phyloP scores from a whole-genome alignment of 2,329 filamentous ascomycete species.

The Cercospora citrullina region DNA sequence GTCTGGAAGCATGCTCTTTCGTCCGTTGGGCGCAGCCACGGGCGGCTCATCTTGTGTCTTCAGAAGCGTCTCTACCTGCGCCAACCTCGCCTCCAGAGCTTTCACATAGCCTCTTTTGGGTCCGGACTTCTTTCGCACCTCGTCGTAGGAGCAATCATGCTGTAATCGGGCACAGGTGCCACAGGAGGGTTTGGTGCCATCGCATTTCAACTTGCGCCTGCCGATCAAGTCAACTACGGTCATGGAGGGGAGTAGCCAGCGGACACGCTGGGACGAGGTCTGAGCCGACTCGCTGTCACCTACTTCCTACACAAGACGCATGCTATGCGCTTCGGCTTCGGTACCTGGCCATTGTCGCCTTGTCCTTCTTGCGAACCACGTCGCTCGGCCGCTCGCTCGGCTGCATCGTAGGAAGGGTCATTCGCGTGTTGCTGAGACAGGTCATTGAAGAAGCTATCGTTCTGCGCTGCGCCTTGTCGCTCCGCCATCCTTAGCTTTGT shows the following conservation, averaged over 20 bases:
- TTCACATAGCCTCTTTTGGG: constrained; percentile 95
- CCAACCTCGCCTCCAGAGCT: constrained; percentile 81
- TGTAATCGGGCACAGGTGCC: constrained; percentile 84
- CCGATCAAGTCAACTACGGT: neutral
- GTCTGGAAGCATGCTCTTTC: constrained; percentile 23
- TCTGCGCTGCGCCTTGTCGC: constrained; percentile 28
- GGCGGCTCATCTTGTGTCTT: constrained; percentile 62
- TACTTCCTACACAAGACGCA: constrained; percentile 78
- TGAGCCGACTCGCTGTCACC: neutral
- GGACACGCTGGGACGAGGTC: neutral
- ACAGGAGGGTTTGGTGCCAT: constrained; percentile 80
- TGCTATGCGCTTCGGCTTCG: constrained; percentile 76
- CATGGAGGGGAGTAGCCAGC: neutral
- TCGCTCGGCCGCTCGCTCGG: constrained; percentile 61
- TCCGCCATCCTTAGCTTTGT: constrained; percentile 24
- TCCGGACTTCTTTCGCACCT: constrained; percentile 89
- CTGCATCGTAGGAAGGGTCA: constrained; percentile 44
- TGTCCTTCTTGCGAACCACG: constrained; percentile 60
- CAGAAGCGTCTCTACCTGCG: constrained; percentile 84
- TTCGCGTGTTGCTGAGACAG: constrained; percentile 49
- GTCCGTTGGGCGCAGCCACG: neutral
- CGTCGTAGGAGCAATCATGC: constrained; percentile 86
- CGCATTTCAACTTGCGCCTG: constrained; percentile 87
- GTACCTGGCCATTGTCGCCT: constrained; percentile 35
- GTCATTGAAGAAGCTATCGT: constrained; percentile 58